Conservation (phyloP, 2,329 filamentous ascomycete species). For the Neonectria magnoliae region DNA sequence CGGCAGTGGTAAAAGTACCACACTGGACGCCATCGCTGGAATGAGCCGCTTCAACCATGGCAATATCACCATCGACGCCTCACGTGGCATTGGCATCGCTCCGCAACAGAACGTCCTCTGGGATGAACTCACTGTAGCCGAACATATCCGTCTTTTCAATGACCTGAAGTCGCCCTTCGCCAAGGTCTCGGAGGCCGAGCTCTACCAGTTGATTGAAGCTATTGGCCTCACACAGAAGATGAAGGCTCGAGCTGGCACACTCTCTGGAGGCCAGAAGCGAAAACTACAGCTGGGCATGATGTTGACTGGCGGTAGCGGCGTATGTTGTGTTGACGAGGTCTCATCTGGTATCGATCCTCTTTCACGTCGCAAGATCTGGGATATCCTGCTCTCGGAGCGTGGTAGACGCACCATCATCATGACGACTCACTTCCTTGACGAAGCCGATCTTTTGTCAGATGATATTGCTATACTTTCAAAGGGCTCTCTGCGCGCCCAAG, state of each 20-base stretch:
- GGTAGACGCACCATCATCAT: conserved; percentile 84
- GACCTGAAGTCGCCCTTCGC: conserved; percentile 74
- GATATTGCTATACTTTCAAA: conserved; percentile 90
- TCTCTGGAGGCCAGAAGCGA: conserved; percentile 91
- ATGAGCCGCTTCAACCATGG: too few relatives aligned
- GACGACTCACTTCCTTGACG: conserved; percentile 94
- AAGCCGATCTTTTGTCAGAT: conserved; percentile 89
- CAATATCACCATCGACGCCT: too few relatives aligned
- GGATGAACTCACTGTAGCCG: too few relatives aligned
- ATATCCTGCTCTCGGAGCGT: conserved; percentile 87
- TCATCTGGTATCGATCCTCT: conserved; percentile 85
- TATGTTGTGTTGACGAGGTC: conserved; percentile 93
- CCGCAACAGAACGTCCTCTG: too few relatives aligned
- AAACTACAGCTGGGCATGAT: conserved; percentile 95
- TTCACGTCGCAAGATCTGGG: conserved; percentile 90
- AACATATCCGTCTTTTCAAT: conserved; percentile 66
- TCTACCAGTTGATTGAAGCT: conserved; percentile 70
- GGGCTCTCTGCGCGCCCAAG: conserved; percentile 81
- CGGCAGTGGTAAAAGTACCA: too few relatives aligned
- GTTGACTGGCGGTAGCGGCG: conserved; percentile 87
- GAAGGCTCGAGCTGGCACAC: conserved; percentile 75
- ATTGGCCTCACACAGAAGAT: conserved; percentile 82
- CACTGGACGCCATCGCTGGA: too few relatives aligned
- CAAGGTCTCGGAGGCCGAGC: conserved; percentile 65
- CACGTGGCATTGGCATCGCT: too few relatives aligned